Evolutionary conservation across 257 asterid species (phyloP), one percentile per base, ranked within the genome.

Genomic region (Anisodus tanguticus): DNA sequence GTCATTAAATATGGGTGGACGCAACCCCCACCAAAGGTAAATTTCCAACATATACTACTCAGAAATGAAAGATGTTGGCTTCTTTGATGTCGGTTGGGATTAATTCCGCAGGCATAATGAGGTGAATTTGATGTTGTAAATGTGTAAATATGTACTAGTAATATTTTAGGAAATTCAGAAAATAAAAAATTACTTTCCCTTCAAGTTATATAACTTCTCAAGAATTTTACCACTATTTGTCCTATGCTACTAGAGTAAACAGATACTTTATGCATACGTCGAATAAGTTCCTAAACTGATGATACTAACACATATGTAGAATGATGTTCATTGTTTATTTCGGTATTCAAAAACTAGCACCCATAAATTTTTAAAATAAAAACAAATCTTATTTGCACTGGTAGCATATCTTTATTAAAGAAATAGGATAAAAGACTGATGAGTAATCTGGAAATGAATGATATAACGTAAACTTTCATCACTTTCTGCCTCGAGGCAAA

Each of bases 51-150:
- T 85, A 37, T 88, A 88, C 87, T 88, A 88, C 80, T 86, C 91
- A 7, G 91, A 88, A 84, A 88, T 88, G 89, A 88, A 88, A 60
- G 91, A 88, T 86, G 89, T 89, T 47, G 91, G 91, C 51, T 88
- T 88, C 88, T 87, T 88, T 87, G 91, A 88, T 37, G 84, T 85
- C 76, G 89, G 85, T 66, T 88, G 91, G 91, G 91, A 88, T 22
- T 88, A 63, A 88, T 51, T 6, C 58, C 83, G 77, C 69, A 41
- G 80, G 63, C 45, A 53, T 47, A 58, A 70, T 59, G 17, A 15
- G 83, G 77, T 54, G 85, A 62, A 78, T 39, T 31, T 4, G 83
- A 35, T 64, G 57, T 54, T 81, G 80, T 83, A 80, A 68, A 69
- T 85, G 55, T 87, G 91, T 87, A 83, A 72, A 88, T 87, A 88